Conservation (phyloP, 106 monocot species). For the Apostasia ramifera region DNA sequence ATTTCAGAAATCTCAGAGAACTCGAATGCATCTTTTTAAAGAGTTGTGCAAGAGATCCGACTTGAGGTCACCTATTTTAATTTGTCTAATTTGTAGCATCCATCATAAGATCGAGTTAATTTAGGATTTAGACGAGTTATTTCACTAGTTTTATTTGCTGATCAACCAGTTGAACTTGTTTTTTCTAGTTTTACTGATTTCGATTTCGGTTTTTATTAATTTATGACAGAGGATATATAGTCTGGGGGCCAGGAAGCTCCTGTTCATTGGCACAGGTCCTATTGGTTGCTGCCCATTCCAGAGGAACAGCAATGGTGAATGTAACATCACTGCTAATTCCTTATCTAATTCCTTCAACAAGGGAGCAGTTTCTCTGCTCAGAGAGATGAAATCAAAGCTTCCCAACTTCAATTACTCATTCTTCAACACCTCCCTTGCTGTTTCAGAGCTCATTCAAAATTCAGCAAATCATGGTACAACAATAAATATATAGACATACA, state of each 20-base stretch:
- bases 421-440: conserved; percentile 15
- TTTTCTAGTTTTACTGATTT: no score
- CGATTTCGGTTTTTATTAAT: no score
- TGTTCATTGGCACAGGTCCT: conserved; percentile 23
- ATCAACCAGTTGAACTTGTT: no score
- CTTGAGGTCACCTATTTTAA: no score
- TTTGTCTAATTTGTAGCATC: no score
- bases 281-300: conserved; percentile 33
- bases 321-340: conserved; percentile 21
- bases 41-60: no score
- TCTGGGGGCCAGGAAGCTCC: conserved; percentile 42
- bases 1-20: no score
- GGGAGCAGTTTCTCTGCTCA: neutral
- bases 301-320: conserved; percentile 19
- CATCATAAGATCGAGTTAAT: no score
- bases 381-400: conserved; percentile 28
- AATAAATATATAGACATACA: no score
- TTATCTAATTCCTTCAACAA: conserved; percentile 9
- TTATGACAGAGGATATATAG: conserved; percentile 31
- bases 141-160: no score
- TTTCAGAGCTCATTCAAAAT: conserved; percentile 6
- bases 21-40: no score
- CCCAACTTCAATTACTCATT: conserved; percentile 31
- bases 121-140: no score
- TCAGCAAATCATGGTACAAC: conserved; percentile 13